Evolutionary conservation across 2,329 filamentous ascomycete species (phyloP).

Genomic region (Alternaria triticina): DNA sequence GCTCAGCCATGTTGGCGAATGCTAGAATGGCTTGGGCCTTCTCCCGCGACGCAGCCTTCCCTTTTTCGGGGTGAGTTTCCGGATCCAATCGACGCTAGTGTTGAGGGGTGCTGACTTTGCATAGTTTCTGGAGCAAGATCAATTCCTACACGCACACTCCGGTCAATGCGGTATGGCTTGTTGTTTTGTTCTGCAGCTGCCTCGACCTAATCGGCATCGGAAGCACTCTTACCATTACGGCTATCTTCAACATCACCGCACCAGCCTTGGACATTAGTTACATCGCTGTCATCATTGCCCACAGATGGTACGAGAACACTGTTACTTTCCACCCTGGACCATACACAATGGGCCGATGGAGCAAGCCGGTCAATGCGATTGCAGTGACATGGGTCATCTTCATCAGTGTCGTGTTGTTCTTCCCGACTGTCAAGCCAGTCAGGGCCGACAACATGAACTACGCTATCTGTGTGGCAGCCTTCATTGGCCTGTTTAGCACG

Average conservation of each 20-base stretch:
- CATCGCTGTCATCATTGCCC: conserved; percentile 66
- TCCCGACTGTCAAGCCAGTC: conserved; percentile 54
- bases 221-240: conserved; percentile 57
- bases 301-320: conserved; percentile 59
- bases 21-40: conserved; percentile 69
- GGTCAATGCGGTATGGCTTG: conserved; percentile 69
- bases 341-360: conserved; percentile 63
- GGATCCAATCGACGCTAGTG: not conserved
- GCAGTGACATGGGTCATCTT: conserved; percentile 68
- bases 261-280: conserved; percentile 61
- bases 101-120: conserved; percentile 24
- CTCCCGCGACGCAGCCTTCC: conserved; percentile 65
- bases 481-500: conserved; percentile 58
- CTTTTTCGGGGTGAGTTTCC: conserved; percentile 60
- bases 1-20: conserved; percentile 68
- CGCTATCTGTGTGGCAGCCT: conserved; percentile 53
- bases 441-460: conserved; percentile 57
- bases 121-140: conserved; percentile 60
- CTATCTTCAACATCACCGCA: conserved; percentile 57
- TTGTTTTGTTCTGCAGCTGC: conserved; percentile 62
- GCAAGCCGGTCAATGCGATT: conserved; percentile 61
- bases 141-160: conserved; percentile 64
- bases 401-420: conserved; percentile 66
- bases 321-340: conserved; percentile 64
- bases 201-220: conserved; percentile 62